Evolutionary conservation across 2,329 filamentous ascomycete genomes (phyloP).

Genomic region (Aspergillus sp.): DNA sequence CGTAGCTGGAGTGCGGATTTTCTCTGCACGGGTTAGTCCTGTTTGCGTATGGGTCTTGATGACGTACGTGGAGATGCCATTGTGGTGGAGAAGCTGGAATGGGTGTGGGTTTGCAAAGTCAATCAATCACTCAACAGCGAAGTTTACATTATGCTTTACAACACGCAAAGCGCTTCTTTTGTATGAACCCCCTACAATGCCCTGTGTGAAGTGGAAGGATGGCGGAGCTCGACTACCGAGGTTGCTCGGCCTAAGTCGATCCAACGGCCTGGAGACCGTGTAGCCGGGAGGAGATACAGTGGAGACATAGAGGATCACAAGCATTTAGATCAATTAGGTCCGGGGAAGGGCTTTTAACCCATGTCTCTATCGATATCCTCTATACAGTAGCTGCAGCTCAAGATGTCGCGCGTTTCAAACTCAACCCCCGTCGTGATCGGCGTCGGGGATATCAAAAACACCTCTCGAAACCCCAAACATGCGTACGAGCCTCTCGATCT

Average conservation of each 20-base stretch:
- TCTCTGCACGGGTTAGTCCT: conserved; percentile 54
- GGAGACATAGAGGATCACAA: neutral
- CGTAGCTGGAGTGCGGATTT: conserved; percentile 86
- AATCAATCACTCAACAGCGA: no score
- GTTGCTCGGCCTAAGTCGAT: neutral
- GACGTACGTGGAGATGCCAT: conserved; percentile 80
- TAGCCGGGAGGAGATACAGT: neutral
- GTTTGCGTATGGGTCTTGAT: conserved; percentile 20
- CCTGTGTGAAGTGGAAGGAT: neutral
- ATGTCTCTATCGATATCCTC: neutral
- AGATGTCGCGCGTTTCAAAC: neutral
- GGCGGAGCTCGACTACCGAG: neutral
- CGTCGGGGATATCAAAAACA: conserved; percentile 61
- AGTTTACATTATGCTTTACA: no score
- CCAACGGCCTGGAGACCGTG: neutral
- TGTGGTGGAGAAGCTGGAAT: conserved; percentile 11
- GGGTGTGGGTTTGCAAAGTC: no score
- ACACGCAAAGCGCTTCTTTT: neutral
- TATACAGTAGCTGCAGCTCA: neutral
- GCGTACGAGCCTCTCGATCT: conserved; percentile 59
- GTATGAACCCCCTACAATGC: neutral
- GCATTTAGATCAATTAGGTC: neutral
- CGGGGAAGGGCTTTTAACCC: neutral
- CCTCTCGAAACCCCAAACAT: conserved; percentile 48
- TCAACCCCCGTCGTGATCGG: conserved; percentile 58